These are phyloP conservation scores for Backusella circina DNA, from an alignment of 192 early-diverging fungal species.

Conservation along the genomic window DNA sequence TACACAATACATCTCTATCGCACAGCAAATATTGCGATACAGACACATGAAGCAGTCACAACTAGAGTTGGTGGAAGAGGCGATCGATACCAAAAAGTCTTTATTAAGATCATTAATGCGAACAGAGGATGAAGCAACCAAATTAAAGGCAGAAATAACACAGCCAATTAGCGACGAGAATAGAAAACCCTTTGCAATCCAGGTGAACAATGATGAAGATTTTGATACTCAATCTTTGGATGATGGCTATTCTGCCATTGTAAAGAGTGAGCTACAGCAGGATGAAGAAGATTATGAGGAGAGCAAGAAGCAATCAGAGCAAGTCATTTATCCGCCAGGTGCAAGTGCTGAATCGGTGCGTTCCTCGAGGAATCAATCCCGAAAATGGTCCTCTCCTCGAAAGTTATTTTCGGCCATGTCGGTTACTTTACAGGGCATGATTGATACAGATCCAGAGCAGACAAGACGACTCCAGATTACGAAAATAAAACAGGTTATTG, in stretches of 20 bases:
- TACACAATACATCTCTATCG: conserved; percentile 5
- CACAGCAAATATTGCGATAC: background rate
- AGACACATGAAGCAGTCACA: conserved; percentile 4
- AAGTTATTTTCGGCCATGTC: conserved; percentile 49
- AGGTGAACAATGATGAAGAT: background rate
- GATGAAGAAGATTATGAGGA: background rate
- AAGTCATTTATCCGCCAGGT: conserved; percentile 5
- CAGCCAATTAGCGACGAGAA: background rate
- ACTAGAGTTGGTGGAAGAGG: background rate
- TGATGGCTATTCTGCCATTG: conserved; percentile 10
- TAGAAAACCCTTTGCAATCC: background rate
- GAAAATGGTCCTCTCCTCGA: conserved; percentile 38
- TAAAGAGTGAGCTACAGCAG: background rate
- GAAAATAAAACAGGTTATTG: conserved; percentile 75
- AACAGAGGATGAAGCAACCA: background rate
- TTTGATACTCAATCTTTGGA: conserved; percentile 5
- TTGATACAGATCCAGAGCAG: conserved; percentile 90
- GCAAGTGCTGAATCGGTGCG: conserved; percentile 14
- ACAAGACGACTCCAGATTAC: conserved; percentile 83
- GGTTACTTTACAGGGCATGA: conserved; percentile 82
- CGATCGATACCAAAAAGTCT: background rate
- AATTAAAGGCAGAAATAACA: background rate
- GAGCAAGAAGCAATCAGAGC: background rate
- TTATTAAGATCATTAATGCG: background rate
- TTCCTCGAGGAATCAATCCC: conserved; percentile 24